Conservation (phyloP, 768 basidiomycete genomes). For the Lentinus brumalis region DNA sequence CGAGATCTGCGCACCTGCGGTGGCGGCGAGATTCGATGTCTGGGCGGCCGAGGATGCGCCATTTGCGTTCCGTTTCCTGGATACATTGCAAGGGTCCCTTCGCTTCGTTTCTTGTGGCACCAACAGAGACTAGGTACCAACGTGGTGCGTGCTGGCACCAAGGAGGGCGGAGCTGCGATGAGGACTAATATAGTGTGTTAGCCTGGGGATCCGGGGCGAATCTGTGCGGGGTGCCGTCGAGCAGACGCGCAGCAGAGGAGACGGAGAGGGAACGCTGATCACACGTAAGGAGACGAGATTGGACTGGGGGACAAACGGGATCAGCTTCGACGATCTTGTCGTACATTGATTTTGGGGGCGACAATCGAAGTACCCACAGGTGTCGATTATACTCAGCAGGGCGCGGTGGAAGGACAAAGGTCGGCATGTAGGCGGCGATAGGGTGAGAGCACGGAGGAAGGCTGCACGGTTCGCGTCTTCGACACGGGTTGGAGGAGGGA, state of each 20-base stretch:
- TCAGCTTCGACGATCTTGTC: background rate
- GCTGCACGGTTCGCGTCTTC: background rate
- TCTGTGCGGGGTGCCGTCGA: background rate
- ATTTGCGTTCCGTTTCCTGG: no score
- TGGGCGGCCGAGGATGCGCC: no score
- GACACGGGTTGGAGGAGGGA: background rate
- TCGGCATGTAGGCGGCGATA: background rate
- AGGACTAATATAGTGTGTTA: background rate
- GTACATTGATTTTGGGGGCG: background rate
- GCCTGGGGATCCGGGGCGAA: background rate
- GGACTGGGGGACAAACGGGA: background rate
- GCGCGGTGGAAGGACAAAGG: background rate
- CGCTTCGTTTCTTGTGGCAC: no score
- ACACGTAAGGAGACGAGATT: background rate
- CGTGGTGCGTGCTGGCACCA: no score
- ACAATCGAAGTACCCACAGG: background rate
- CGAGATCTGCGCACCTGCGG: no score
- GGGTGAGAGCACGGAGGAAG: background rate
- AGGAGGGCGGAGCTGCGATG: background rate
- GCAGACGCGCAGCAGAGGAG: background rate
- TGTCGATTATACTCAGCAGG: background rate
- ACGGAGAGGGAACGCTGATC: background rate
- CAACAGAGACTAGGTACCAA: no score
- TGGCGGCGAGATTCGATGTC: no score
- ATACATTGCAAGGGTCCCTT: no score